Conservation (phyloP, 768 basidiomycete species). For the Boletus reticuloceps region DNA sequence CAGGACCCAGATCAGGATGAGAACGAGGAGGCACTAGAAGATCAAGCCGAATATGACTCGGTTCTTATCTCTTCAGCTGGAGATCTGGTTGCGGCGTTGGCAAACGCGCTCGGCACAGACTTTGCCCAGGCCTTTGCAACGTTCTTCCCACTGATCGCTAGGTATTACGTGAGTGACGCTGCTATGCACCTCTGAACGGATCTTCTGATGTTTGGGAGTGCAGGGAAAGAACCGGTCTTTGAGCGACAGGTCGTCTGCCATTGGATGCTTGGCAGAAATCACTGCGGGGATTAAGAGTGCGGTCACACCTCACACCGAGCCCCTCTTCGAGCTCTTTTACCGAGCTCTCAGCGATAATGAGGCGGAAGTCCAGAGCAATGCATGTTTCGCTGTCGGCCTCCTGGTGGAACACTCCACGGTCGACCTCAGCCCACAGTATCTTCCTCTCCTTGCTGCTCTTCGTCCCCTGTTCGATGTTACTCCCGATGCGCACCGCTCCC, state of each 20-base stretch:
- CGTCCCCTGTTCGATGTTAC: slow-evolving; percentile 76
- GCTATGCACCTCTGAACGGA: neutral
- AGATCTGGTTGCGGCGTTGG: slow-evolving; percentile 89
- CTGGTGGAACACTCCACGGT: slow-evolving; percentile 82
- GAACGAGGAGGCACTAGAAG: slow-evolving; percentile 79
- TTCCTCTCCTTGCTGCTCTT: slow-evolving; percentile 72
- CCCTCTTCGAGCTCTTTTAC: slow-evolving; percentile 81
- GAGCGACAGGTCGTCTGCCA: slow-evolving; percentile 89
- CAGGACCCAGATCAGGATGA: slow-evolving; percentile 94
- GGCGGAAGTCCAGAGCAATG: slow-evolving; percentile 93
- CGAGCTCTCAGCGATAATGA: slow-evolving; percentile 80
- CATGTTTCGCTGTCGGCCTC: slow-evolving; percentile 90
- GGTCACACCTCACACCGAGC: slow-evolving; percentile 80
- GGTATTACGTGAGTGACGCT: slow-evolving; percentile 75
- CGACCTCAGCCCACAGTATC: slow-evolving; percentile 81
- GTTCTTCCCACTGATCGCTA: slow-evolving; percentile 89
- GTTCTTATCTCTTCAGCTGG: slow-evolving; percentile 92
- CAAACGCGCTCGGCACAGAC: slow-evolving; percentile 79
- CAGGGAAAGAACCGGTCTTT: slow-evolving; percentile 85
- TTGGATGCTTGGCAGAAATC: slow-evolving; percentile 94
- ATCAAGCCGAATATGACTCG: slow-evolving; percentile 94
- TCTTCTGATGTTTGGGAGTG: neutral
- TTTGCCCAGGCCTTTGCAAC: slow-evolving; percentile 77
- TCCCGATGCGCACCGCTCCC: slow-evolving; percentile 58
- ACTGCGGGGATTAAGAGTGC: slow-evolving; percentile 87